A percentile compares a stretch with the other conserved stretches of the same genome.
Conservation (phyloP, 306 rosid genomes). For the Fragaria nilgerrensis region DNA sequence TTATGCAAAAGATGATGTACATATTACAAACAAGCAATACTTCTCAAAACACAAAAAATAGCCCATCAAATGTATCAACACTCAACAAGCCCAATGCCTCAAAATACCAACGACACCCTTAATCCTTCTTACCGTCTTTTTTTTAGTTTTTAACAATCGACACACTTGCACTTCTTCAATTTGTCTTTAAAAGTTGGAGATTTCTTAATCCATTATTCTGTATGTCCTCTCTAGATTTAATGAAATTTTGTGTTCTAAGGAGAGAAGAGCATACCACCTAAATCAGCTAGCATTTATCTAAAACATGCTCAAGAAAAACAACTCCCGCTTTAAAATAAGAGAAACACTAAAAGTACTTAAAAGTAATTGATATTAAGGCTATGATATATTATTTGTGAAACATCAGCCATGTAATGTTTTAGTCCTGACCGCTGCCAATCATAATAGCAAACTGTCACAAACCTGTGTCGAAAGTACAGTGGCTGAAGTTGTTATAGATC, state of each 20-base stretch:
- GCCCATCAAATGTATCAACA: background rate
- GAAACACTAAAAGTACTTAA: background rate
- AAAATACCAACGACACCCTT: background rate
- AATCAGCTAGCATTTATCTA: background rate
- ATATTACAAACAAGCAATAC: background rate
- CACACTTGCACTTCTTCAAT: background rate
- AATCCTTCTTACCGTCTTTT: background rate
- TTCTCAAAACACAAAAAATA: background rate
- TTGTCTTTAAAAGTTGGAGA: background rate
- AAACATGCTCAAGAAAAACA: background rate
- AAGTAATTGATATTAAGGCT: background rate
- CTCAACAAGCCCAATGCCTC: too few species aligned
- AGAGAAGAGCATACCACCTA: background rate
- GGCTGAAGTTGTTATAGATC: background rate
- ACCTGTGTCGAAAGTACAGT: background rate
- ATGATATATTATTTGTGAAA: background rate
- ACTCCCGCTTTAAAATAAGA: background rate
- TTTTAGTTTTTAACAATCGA: background rate
- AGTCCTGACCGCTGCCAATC: background rate
- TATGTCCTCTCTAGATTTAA: background rate
- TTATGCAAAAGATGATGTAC: background rate
- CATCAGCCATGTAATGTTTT: background rate
- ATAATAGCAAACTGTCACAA: background rate
- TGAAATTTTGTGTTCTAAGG: background rate
- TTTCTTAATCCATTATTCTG: background rate